Evolutionary conservation across 306 rosid genomes (phyloP), one percentile per base, ranked within the genome.

Genomic region (Vigna angularis): DNA sequence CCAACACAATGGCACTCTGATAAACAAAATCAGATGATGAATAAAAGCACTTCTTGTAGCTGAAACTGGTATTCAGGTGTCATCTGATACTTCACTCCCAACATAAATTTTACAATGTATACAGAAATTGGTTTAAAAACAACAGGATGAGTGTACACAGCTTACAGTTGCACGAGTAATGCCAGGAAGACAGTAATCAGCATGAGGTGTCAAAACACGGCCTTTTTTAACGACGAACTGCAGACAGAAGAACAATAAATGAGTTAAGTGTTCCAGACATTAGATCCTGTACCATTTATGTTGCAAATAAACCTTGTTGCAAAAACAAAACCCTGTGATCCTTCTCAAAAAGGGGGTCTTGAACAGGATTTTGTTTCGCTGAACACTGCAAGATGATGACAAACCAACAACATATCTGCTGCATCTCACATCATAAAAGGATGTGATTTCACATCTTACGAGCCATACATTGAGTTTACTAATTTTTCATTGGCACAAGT

Each of bases 111-210:
- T 52, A 52, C 34, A 51, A 2, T 3, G 52, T 34, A 32, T 59
- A 16, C 32, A 74, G 57, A 58, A 70, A 38, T n/a, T 20, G 68
- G 22, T 42, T 70, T 3, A 5, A 55, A 30, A 62, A 68, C 5
- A 62, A 61, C 4, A 17, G 55, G 76, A 74, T 66, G 42, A 67
- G 49, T 66, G 45, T 34, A 67, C 67, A 76, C 70, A 69, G 84
- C 90, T 75, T 76, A 93, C 97, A 26, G 94, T 89, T 71, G 91
- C 91, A 58, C 96, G 90, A 56, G 97, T 93, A 36, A 93, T 87
- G 62, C 97, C 97, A 76, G 97, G 96, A 77, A 93, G 96, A 79
- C 97, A 89, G 74, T 89, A 93, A 83, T 93, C 97, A 68, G 97
- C 96, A 82, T 86, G 96, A 50, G 97, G 96, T 13, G 97, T 90